phyloP scores from a whole-genome alignment of 2,329 filamentous ascomycete species.

The Trichoderma cornu-damae region DNA sequence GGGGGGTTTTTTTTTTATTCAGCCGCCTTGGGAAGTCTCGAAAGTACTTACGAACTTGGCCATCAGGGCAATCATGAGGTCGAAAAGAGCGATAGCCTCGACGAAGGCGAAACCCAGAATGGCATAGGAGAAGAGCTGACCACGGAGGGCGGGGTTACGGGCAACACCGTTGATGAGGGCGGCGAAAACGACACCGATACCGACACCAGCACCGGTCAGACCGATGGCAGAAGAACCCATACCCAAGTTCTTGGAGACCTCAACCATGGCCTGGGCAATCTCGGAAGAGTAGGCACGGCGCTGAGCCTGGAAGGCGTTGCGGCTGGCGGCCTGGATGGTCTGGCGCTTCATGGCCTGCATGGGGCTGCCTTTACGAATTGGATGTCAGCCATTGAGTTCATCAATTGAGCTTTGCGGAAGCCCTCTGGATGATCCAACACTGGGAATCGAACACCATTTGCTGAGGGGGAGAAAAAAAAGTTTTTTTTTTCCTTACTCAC shows the following conservation, averaged over 20 bases:
- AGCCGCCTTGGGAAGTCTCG: neutral
- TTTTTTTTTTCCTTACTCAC: conserved; percentile 49
- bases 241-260: conserved; percentile 86
- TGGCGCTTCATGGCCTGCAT: conserved; percentile 73
- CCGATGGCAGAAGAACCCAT: conserved; percentile 87
- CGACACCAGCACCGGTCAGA: conserved; percentile 88
- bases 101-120: conserved; percentile 95
- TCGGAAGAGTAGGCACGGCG: conserved; percentile 80
- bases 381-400: conserved; percentile 31
- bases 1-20: neutral
- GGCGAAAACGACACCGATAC: conserved; percentile 93
- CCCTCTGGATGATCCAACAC: conserved; percentile 24
- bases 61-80: conserved; percentile 90
- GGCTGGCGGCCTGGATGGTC: conserved; percentile 62
- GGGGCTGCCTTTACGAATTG: conserved; percentile 46
- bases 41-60: conserved; percentile 74
- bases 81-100: conserved; percentile 85
- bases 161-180: conserved; percentile 83
- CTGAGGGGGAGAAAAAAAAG: conserved; percentile 26
- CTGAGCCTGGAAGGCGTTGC: conserved; percentile 59
- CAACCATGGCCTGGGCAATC: conserved; percentile 82
- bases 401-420: conserved; percentile 31
- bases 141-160: conserved; percentile 90
- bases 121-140: conserved; percentile 93
- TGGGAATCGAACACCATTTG: conserved; percentile 5